Percentiles rank a stretch among this genome's conserved stretches.
Evolutionary conservation across 768 basidiomycete species (phyloP).

Genomic region (Mrakia gelida): DNA sequence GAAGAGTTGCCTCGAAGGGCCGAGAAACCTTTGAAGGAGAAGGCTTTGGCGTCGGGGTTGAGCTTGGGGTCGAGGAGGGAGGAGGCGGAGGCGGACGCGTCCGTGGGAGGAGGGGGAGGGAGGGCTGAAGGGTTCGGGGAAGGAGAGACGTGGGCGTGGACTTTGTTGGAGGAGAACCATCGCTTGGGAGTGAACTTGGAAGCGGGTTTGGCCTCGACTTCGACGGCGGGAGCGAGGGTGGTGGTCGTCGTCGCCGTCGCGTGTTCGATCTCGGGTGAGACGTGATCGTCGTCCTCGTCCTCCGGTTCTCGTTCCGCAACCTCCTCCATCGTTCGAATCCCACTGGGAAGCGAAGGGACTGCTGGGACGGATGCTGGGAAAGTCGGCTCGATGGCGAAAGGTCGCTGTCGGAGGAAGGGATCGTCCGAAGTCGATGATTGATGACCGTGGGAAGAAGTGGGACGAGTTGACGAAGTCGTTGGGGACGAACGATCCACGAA

Average conservation of each 20-base stretch:
- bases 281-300: slow-evolving; percentile 8
- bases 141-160: not conserved
- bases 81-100: slow-evolving; percentile 25
- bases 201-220: slow-evolving; percentile 1
- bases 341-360: not conserved
- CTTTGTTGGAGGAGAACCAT: slow-evolving; percentile 20
- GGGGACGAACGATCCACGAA: slow-evolving; percentile 4
- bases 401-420: slow-evolving; percentile 10
- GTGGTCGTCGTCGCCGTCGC: not conserved
- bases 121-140: not conserved
- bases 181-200: slow-evolving; percentile 25
- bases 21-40: slow-evolving; percentile 51
- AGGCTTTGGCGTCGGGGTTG: slow-evolving; percentile 82
- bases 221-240: not conserved
- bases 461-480: not conserved
- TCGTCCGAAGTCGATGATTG: not conserved
- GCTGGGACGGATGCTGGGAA: not conserved
- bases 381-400: not conserved
- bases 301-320: slow-evolving; percentile 4
- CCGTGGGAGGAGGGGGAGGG: slow-evolving; percentile 5
- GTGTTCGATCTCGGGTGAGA: not conserved
- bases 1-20: slow-evolving; percentile 33
- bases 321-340: slow-evolving; percentile 10
- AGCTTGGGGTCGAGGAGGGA: slow-evolving; percentile 52
- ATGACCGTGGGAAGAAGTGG: not conserved